Conservation (phyloP, 768 basidiomycete genomes). For the Suillus americanus region DNA sequence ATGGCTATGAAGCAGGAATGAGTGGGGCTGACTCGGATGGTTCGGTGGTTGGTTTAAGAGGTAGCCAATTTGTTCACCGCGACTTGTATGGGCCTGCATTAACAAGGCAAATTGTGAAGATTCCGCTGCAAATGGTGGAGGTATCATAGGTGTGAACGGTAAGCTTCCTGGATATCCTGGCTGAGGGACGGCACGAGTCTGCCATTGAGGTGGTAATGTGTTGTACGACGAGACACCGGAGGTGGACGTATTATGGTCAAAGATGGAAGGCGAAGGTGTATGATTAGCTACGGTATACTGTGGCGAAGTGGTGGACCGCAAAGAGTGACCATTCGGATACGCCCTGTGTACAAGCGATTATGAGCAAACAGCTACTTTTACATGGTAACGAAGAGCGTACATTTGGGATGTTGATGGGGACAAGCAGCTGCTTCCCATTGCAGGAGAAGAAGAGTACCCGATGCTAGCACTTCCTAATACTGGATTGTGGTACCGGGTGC, state of each 20-base stretch:
- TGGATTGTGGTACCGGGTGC: not conserved
- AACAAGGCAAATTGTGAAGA: not conserved
- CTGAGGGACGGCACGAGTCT: not conserved
- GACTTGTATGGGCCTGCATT: not conserved
- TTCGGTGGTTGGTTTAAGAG: not conserved
- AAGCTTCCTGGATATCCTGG: not conserved
- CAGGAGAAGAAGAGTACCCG: not conserved
- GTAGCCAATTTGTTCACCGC: too few relatives aligned
- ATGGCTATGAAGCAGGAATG: not conserved
- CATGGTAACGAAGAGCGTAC: not conserved
- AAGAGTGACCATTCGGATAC: not conserved
- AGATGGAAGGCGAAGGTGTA: too few relatives aligned
- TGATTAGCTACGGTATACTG: not conserved
- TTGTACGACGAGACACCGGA: not conserved
- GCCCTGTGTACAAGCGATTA: not conserved
- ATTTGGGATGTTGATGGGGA: not conserved
- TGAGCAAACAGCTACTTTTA: not conserved
- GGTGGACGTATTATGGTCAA: not conserved
- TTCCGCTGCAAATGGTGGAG: not conserved
- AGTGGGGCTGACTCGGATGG: not conserved
- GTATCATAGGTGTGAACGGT: not conserved
- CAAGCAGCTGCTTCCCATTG: not conserved
- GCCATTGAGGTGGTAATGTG: not conserved
- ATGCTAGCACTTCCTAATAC: not conserved
- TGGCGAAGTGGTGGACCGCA: not conserved